Evolutionary conservation across 2,329 filamentous ascomycete genomes (phyloP), one percentile per base, ranked within the genome.

Genomic region (Aspergillus sp.): DNA sequence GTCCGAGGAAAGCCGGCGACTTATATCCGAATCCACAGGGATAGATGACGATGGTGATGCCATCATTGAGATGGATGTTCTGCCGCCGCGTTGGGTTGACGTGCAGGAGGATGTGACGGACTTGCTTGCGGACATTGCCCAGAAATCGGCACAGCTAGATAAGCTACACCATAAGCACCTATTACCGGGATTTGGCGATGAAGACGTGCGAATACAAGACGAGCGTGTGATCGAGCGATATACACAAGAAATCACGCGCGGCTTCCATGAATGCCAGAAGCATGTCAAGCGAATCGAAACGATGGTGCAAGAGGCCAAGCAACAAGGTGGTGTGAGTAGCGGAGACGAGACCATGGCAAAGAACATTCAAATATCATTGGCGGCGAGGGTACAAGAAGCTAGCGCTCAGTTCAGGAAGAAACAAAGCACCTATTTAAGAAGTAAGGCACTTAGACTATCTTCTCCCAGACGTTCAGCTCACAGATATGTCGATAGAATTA

Each of bases 91-190:
- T 59, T 99, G 95, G 95, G 89, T 93, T 57, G 95, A 99, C 71
- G 83, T 96, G 58, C 93, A 93, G 68, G 95, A 98, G 72, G 92
- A 98, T 72, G 91, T 99, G 59, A 88, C 89, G 30, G 91, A 97
- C 58, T 78, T 90, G 42, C 84, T 99, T 9, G 83, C 85, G 60
- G 86, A 90, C 57, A 91, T 98, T 64, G 89, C 91, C 52, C 87
- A 85, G 59, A 91, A 96, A 77, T 90, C 91, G 64, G 87, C 90
- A 66, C 87, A 87, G 67, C 83, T 99, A 32, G 95, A 98, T 70
- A 91, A 93, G 70, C 81, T 99, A 60, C 95, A 99, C 74, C 92
- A 96, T 76, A 98, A 98, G 74, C 95, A 99, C 76, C 90, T 99
- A 43, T 82, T 99, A 13, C 95, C 95, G 0, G 93, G 93, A 26